Evolutionary conservation across 805 yeast genomes (phyloP).

Genomic region (Candida koratica): DNA sequence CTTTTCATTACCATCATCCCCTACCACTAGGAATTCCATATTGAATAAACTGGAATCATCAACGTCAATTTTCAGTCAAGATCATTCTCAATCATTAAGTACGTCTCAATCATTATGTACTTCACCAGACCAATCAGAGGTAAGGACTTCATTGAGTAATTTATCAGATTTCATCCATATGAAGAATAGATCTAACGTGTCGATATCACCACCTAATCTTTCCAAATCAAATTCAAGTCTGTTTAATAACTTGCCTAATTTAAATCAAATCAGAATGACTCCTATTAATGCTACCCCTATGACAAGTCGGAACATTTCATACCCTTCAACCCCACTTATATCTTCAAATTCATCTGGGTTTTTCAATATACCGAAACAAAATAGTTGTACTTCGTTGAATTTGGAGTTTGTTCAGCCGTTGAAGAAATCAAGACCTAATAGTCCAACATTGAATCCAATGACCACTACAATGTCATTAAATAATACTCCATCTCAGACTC

Average conservation of each 20-base stretch:
- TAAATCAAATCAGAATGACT: slow-evolving; percentile 36
- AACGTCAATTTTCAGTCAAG: slow-evolving; percentile 27
- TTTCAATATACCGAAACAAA: slow-evolving; percentile 21
- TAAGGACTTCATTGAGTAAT: slow-evolving; percentile 23
- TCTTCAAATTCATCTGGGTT: slow-evolving; percentile 10
- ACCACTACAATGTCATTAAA: neutral
- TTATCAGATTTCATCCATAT: slow-evolving; percentile 32
- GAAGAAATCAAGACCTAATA: slow-evolving; percentile 47
- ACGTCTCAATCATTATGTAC: slow-evolving; percentile 34
- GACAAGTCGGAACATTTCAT: slow-evolving; percentile 11
- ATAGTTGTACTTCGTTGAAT: slow-evolving; percentile 32
- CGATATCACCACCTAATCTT: slow-evolving; percentile 6
- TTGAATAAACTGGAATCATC: slow-evolving; percentile 26
- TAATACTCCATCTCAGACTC: slow-evolving; percentile 40
- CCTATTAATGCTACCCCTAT: slow-evolving; percentile 30
- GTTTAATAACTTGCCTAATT: slow-evolving; percentile 18
- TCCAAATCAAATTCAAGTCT: slow-evolving; percentile 9
- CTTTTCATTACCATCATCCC: slow-evolving; percentile 30
- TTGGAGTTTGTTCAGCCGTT: slow-evolving; percentile 31
- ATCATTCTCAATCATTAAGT: slow-evolving; percentile 25
- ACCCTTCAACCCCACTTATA: slow-evolving; percentile 22
- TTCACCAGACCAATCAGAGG: slow-evolving; percentile 26
- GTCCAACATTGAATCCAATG: slow-evolving; percentile 27
- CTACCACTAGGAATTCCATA: slow-evolving; percentile 16
- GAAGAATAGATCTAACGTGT: slow-evolving; percentile 13